These are phyloP conservation scores for Furcasterigmium sp. DNA, from an alignment of 2,329 filamentous ascomycete species.

Conservation along the genomic window DNA sequence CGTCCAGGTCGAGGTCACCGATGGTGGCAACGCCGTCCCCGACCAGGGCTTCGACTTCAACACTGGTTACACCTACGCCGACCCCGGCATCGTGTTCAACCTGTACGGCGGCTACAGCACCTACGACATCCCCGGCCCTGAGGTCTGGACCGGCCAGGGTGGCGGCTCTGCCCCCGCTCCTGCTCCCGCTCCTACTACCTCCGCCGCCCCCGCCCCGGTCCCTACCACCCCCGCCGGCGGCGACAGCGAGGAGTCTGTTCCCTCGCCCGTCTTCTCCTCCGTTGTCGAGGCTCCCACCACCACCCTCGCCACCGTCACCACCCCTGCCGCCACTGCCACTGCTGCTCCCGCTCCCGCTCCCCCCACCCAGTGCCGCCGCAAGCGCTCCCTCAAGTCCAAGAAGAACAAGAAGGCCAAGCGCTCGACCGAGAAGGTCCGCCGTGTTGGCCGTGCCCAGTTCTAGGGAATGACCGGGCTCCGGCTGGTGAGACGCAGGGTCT, in stretches of 20 bases:
- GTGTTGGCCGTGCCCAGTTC: slow-evolving; percentile 3
- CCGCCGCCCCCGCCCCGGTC: slow-evolving; percentile 5
- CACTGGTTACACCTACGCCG: slow-evolving; percentile 49
- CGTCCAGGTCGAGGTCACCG: slow-evolving; percentile 55
- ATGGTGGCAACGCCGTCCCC: slow-evolving; percentile 42
- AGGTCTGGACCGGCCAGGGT: slow-evolving; percentile 21
- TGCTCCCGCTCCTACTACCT: slow-evolving; percentile 5
- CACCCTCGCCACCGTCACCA: slow-evolving; percentile 8
- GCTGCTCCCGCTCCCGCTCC: slow-evolving; percentile 14
- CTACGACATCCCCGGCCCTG: slow-evolving; percentile 29
- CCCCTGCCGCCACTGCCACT: slow-evolving; percentile 6
- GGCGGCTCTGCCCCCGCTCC: slow-evolving; percentile 9
- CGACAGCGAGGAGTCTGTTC: background rate
- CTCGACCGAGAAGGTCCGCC: slow-evolving; percentile 3
- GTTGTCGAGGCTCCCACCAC: slow-evolving; percentile 1
- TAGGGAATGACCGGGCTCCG: background rate
- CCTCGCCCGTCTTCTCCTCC: slow-evolving; percentile 5
- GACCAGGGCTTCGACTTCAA: slow-evolving; percentile 38
- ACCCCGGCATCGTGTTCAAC: slow-evolving; percentile 55
- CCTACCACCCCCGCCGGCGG: background rate
- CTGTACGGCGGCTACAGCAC: slow-evolving; percentile 38
- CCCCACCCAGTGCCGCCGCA: slow-evolving; percentile 9
- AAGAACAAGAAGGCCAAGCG: slow-evolving; percentile 1
- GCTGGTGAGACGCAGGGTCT: background rate
- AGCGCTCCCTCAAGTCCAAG: slow-evolving; percentile 10